These are phyloP conservation scores for Trichoderma afroharzianum DNA, from an alignment of 2,329 filamentous ascomycete species.

Conservation along the genomic window DNA sequence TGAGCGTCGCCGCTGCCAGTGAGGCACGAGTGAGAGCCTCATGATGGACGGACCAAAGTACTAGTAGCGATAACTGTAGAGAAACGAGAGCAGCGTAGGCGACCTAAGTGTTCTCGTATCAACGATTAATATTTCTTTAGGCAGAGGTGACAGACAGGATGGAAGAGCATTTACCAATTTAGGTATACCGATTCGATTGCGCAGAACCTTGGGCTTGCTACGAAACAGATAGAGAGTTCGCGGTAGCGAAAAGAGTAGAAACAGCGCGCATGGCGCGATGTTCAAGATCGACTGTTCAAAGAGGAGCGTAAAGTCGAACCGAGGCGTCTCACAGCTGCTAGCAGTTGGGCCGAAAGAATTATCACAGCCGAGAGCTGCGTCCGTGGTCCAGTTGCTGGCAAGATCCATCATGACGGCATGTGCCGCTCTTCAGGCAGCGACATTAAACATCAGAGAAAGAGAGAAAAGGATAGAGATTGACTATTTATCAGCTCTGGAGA, in stretches of 20 bases:
- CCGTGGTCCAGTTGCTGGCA: neutral
- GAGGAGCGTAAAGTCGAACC: constrained; percentile 22
- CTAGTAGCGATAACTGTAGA: neutral
- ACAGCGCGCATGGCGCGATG: constrained; percentile 5
- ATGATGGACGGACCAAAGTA: neutral
- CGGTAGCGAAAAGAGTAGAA: neutral
- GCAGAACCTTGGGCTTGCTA: constrained; percentile 3
- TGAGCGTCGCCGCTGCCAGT: neutral
- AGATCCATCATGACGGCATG: neutral
- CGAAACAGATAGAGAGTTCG: neutral
- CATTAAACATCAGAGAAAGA: neutral
- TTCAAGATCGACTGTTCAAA: constrained; percentile 21
- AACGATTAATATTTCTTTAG: constrained; percentile 22
- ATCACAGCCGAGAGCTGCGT: constrained; percentile 18
- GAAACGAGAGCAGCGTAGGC: neutral
- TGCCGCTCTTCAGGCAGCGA: neutral
- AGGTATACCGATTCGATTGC: constrained; percentile 18
- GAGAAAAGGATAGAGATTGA: neutral
- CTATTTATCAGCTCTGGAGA: neutral
- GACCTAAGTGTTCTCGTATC: neutral
- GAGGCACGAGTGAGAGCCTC: constrained; percentile 9
- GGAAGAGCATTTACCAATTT: neutral
- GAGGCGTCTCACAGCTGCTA: neutral
- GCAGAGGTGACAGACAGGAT: neutral
- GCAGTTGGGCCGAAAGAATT: constrained; percentile 12